Evolutionary conservation across 805 yeast species (phyloP).

Genomic region (Metschnikowia reukaufii): DNA sequence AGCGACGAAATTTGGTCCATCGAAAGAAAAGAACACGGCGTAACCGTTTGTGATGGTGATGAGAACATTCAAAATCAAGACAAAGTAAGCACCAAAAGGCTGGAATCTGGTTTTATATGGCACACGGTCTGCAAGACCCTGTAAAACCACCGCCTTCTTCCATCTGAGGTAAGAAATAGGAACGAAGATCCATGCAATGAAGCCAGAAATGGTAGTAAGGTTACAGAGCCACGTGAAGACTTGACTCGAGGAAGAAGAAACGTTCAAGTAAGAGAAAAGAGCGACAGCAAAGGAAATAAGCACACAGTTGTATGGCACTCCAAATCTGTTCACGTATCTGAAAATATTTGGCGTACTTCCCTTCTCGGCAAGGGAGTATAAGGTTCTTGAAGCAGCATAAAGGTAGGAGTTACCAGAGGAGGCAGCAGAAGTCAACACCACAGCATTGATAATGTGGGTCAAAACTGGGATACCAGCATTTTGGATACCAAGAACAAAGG

Average conservation of each 20-base stretch:
- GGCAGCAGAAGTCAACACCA: conserved; percentile 64
- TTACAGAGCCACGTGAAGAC: conserved; percentile 68
- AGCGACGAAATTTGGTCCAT: conserved; percentile 60
- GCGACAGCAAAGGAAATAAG: conserved; percentile 26
- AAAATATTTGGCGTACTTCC: conserved; percentile 21
- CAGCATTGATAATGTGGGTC: conserved; percentile 78
- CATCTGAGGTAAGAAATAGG: conserved; percentile 56
- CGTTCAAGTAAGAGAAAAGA: conserved; percentile 20
- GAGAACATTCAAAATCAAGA: conserved; percentile 48
- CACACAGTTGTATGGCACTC: conserved; percentile 43
- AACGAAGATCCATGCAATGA: conserved; percentile 60
- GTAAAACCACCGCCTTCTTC: conserved; percentile 60
- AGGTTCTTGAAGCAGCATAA: conserved; percentile 21
- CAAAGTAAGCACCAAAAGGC: conserved; percentile 58
- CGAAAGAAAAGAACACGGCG: conserved; percentile 61
- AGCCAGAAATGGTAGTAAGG: conserved; percentile 65
- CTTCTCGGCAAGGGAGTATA: conserved; percentile 20
- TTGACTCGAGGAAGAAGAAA: conserved; percentile 39
- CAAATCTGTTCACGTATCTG: conserved; percentile 37
- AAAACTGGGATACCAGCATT: conserved; percentile 61
- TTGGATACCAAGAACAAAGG: conserved; percentile 82
- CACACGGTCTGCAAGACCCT: conserved; percentile 53
- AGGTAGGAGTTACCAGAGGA: conserved; percentile 29
- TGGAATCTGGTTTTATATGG: conserved; percentile 58
- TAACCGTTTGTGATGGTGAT: conserved; percentile 72